Conservation (phyloP, 176 grass and related monocot species). For the Phoenix dactylifera region DNA sequence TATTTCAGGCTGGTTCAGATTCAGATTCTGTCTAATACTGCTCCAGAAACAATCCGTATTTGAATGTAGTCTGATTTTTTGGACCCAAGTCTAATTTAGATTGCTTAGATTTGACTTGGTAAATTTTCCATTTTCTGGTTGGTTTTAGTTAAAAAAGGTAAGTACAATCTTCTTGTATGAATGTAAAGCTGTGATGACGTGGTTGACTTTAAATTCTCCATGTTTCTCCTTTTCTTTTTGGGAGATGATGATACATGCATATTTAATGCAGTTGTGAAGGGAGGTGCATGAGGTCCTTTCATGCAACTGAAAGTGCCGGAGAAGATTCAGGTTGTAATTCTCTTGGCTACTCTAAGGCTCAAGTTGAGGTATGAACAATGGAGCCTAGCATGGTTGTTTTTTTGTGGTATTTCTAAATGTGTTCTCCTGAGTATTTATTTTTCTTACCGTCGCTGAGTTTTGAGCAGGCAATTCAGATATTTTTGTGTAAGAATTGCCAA, state of each 20-base stretch:
- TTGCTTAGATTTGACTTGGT: too few species aligned
- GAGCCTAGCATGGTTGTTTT: slow-evolving; percentile 3
- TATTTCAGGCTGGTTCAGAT: too few species aligned
- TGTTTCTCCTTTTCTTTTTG: too few species aligned
- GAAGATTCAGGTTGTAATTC: slow-evolving; percentile 59
- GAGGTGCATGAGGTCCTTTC: slow-evolving; percentile 86
- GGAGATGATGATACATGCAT: background rate
- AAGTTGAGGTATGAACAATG: slow-evolving; percentile 48
- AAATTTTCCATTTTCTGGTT: too few species aligned
- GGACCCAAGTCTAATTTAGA: too few species aligned
- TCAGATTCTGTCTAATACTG: too few species aligned
- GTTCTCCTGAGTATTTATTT: background rate
- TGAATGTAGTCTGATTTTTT: too few species aligned
- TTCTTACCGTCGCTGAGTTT: slow-evolving; percentile 1
- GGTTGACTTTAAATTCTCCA: too few species aligned
- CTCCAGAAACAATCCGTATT: too few species aligned
- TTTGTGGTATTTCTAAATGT: slow-evolving; percentile 22
- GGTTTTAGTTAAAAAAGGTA: too few species aligned
- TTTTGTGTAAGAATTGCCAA: slow-evolving; percentile 74
- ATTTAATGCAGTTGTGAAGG: slow-evolving; percentile 70
- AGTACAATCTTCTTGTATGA: too few species aligned
- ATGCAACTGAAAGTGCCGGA: slow-evolving; percentile 58
- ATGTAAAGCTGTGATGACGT: too few species aligned
- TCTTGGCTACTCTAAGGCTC: slow-evolving; percentile 44
- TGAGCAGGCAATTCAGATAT: slow-evolving; percentile 66